These are phyloP conservation scores for Colletotrichum lentis DNA, from an alignment of 2,329 filamentous ascomycete species.

Conservation along the genomic window DNA sequence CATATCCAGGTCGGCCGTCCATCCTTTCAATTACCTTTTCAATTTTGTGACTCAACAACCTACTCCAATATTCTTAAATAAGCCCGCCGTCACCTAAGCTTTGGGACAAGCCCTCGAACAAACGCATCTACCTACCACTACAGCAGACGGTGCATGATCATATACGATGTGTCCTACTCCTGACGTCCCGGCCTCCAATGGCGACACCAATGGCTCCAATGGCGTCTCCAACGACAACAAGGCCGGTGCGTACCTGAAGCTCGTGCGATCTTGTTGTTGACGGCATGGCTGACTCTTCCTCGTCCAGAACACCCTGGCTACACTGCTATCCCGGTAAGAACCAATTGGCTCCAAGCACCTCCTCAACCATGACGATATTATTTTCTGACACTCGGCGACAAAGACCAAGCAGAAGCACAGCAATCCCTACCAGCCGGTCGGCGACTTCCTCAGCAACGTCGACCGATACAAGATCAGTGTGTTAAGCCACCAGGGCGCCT, in stretches of 20 bases:
- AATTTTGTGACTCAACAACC: conserved; percentile 35
- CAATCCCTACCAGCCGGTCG: conserved; percentile 69
- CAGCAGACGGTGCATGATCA: conserved; percentile 27
- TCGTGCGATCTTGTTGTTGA: background rate
- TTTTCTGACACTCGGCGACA: conserved; percentile 21
- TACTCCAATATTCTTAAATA: conserved; percentile 25
- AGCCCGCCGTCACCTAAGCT: conserved; percentile 1
- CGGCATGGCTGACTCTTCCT: conserved; percentile 18
- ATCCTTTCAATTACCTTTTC: conserved; percentile 14
- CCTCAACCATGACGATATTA: background rate
- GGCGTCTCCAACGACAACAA: conserved; percentile 32
- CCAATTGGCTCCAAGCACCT: background rate
- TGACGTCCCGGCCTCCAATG: conserved; percentile 36
- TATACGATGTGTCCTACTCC: conserved; percentile 38
- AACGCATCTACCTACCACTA: background rate
- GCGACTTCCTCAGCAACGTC: conserved; percentile 75
- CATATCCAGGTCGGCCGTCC: conserved; percentile 17
- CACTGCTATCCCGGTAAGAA: conserved; percentile 36
- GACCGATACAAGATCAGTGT: conserved; percentile 73
- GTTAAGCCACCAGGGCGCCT: background rate
- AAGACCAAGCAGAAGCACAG: conserved; percentile 39
- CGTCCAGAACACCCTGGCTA: conserved; percentile 34
- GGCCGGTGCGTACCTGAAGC: conserved; percentile 22
- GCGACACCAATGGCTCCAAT: conserved; percentile 34
- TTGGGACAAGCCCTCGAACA: conserved; percentile 6